These are phyloP conservation scores for Bretziella fagacearum DNA, from an alignment of 2,329 filamentous ascomycete genomes.

Conservation along the genomic window DNA sequence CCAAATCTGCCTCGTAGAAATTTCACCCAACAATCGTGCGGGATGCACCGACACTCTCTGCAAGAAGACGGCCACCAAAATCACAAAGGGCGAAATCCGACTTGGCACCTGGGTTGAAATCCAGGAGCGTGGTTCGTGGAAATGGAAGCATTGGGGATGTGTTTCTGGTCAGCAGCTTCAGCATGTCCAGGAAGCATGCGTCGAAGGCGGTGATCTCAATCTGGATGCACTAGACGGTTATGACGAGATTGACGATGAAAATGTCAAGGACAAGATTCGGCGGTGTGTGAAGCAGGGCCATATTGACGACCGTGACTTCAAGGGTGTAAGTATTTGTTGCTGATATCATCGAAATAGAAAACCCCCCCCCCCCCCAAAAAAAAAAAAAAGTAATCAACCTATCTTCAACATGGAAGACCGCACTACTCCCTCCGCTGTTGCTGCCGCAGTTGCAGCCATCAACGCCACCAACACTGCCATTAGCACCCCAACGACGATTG, in stretches of 20 bases:
- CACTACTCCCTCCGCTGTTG: conserved; percentile 4
- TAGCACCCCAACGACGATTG: conserved; percentile 10
- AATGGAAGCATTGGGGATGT: conserved; percentile 88
- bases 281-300: conserved; percentile 59
- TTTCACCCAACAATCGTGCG: conserved; percentile 53
- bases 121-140: conserved; percentile 44
- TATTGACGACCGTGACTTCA: conserved; percentile 75
- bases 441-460: conserved; percentile 9
- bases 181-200: conserved; percentile 43
- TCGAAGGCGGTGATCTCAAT: conserved; percentile 33
- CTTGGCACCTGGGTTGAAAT: conserved; percentile 57
- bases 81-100: conserved; percentile 62
- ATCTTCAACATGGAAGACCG: conserved; percentile 14
- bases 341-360: background rate
- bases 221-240: conserved; percentile 61
- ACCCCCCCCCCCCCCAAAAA: too few species aligned
- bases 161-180: conserved; percentile 58
- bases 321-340: conserved; percentile 56
- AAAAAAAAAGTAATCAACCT: background rate
- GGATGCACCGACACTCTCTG: conserved; percentile 58
- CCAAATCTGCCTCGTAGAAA: conserved; percentile 36
- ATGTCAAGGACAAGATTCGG: conserved; percentile 56
- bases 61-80: conserved; percentile 52
- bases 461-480: conserved; percentile 5
- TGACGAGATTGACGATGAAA: conserved; percentile 49